Conservation (phyloP, 148 eudicot species). For the Cornus kousa region DNA sequence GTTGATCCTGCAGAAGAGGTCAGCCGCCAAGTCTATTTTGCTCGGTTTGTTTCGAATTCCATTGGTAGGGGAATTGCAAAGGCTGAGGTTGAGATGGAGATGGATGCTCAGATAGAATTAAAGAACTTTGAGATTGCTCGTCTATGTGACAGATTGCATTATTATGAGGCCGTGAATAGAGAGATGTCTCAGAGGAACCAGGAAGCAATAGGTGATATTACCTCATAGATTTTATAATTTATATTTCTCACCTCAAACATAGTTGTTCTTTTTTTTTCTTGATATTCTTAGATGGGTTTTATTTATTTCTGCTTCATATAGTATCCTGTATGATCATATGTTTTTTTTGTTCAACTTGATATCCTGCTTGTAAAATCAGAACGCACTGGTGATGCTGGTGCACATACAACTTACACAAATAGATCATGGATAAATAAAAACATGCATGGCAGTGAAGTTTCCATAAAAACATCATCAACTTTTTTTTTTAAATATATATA, state of each 20-base stretch:
- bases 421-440: neutral
- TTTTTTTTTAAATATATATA: neutral
- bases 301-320: neutral
- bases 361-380: neutral
- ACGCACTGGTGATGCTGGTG: neutral
- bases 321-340: neutral
- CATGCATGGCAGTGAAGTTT: neutral
- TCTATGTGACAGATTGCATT: slow-evolving; percentile 72
- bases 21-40: slow-evolving; percentile 59
- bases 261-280: neutral
- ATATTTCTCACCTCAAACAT: neutral
- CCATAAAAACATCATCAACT: neutral
- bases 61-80: slow-evolving; percentile 77
- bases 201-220: slow-evolving; percentile 80
- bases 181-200: slow-evolving; percentile 99
- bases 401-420: neutral
- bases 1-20: slow-evolving; percentile 56
- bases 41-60: slow-evolving; percentile 70
- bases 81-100: slow-evolving; percentile 80
- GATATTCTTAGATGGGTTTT: neutral
- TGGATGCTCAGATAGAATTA: slow-evolving; percentile 69
- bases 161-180: slow-evolving; percentile 84
- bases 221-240: neutral
- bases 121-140: slow-evolving; percentile 94
- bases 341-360: neutral